Evolutionary conservation across 441 rosid species (phyloP).

Genomic region (Hura crepitans): DNA sequence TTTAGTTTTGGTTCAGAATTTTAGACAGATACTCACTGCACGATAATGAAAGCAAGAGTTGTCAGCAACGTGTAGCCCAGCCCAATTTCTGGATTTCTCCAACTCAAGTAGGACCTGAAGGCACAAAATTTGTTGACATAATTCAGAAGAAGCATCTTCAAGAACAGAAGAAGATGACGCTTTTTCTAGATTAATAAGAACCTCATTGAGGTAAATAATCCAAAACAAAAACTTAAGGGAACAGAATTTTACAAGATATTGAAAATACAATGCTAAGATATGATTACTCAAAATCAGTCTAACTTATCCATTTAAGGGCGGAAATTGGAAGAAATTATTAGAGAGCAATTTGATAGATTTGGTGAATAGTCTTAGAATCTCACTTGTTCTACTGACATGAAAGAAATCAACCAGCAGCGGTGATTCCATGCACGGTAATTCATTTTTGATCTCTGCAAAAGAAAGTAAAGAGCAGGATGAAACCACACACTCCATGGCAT

Average conservation of each 20-base stretch:
- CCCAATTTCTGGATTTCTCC: slow-evolving; percentile 69
- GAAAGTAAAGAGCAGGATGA: neutral
- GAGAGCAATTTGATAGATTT: neutral
- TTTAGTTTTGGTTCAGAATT: slow-evolving; percentile 12
- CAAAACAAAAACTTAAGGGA: slow-evolving; percentile 22
- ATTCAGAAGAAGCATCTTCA: slow-evolving; percentile 1
- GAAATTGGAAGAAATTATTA: neutral
- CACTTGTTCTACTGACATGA: slow-evolving; percentile 74
- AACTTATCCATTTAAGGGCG: neutral
- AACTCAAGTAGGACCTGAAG: slow-evolving; percentile 66
- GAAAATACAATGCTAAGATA: slow-evolving; percentile 4
- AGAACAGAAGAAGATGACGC: slow-evolving; percentile 10
- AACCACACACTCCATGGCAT: slow-evolving; percentile 1
- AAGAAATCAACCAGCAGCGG: slow-evolving; percentile 90
- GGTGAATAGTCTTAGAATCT: slow-evolving; percentile 16
- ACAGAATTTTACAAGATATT: slow-evolving; percentile 8
- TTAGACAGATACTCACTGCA: slow-evolving; percentile 45
- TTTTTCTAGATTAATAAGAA: neutral
- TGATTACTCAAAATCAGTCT: neutral
- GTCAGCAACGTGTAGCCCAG: slow-evolving; percentile 74
- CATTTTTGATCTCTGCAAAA: slow-evolving; percentile 82
- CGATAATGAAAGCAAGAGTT: slow-evolving; percentile 91
- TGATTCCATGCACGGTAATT: slow-evolving; percentile 97
- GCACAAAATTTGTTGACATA: slow-evolving; percentile 15
- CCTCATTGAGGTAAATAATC: neutral